Evolutionary conservation across 768 basidiomycete genomes (phyloP), one percentile per base, ranked within the genome.

Genomic region (Tricholoma terreum): DNA sequence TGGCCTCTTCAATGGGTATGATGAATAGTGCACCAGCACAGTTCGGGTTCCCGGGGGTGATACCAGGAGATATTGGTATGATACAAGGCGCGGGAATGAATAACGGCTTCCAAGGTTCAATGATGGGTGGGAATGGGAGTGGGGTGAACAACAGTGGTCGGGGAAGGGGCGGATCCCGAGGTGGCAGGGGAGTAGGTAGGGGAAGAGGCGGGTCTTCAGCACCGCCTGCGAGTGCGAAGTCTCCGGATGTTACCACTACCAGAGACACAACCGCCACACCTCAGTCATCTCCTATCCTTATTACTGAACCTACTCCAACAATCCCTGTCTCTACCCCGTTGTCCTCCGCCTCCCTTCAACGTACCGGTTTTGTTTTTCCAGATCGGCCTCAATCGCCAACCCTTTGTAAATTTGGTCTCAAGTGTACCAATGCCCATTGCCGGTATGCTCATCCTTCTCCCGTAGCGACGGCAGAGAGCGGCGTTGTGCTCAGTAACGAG

Each of bases 381-480:
- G 85, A 89, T 58, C 81, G 92, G 31, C 92, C 91, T 1, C 87
- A 89, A 63, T 92, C 92, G 1, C 92, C 92, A 0, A 92, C 90
- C 0, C 79, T 99, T 19, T 99, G 97, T 84, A 97, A 97, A 74
- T 98, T 90, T 62, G 86, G 83, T 10, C 79, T 88, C 21, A 96
- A 94, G 63, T 99, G 97, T 73, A 89, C 88, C 50, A 96, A 98
- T 70, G 79, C 89, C 0, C 79, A 87, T 46, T 99, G 97, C 71
- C 81, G 89, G 15, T 98, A 85, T 71, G 92, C 93, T 8, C 97
- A 99, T 71, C 95, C 97, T 4, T 94, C 91, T 8, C 97, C 97
- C n/a, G 92, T 94, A 3, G 95, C 97, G 6, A 97, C 96, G 15
- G 80, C 89, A 31, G 94, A 96, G 74, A 94, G 90, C 65, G 97